These are phyloP conservation scores for Hemisphaericaspora subhashii DNA, from an alignment of 1,139 yeast genomes.

Conservation along the genomic window DNA sequence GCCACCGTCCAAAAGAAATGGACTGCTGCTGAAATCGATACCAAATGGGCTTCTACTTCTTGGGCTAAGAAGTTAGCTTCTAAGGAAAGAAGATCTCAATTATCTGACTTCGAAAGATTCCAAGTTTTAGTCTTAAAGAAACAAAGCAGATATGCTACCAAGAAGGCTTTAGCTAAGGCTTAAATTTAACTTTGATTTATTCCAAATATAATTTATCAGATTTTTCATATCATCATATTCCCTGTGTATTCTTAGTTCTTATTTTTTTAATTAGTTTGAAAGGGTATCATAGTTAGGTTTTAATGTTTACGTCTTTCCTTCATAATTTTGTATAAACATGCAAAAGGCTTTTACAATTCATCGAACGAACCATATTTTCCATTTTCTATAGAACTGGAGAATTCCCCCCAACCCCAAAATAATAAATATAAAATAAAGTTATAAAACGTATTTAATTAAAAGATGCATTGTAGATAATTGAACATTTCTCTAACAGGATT, in stretches of 20 bases:
- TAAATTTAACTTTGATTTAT: too few relatives aligned
- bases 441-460: slow-evolving; percentile 1
- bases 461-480: too few relatives aligned
- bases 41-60: slow-evolving; percentile 89
- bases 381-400: neutral
- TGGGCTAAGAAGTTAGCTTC: slow-evolving; percentile 99
- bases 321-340: slow-evolving; percentile 10
- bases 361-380: neutral
- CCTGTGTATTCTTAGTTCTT: slow-evolving; percentile 32
- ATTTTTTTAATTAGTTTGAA: slow-evolving; percentile 24
- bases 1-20: slow-evolving; percentile 87
- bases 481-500: too few relatives aligned
- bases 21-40: slow-evolving; percentile 85
- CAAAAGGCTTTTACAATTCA: neutral
- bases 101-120: slow-evolving; percentile 99
- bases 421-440: slow-evolving; percentile 5
- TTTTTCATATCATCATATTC: slow-evolving; percentile 4
- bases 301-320: slow-evolving; percentile 10
- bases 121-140: slow-evolving; percentile 96
- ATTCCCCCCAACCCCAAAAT: neutral
- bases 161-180: slow-evolving; percentile 83
- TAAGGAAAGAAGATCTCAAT: slow-evolving; percentile 87
- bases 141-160: slow-evolving; percentile 94
- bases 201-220: too few relatives aligned
- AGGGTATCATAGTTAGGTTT: slow-evolving; percentile 33